Evolutionary conservation across 106 monocot genomes (phyloP), one percentile per base, ranked within the genome.

Genomic region (Ottelia alismoides): DNA sequence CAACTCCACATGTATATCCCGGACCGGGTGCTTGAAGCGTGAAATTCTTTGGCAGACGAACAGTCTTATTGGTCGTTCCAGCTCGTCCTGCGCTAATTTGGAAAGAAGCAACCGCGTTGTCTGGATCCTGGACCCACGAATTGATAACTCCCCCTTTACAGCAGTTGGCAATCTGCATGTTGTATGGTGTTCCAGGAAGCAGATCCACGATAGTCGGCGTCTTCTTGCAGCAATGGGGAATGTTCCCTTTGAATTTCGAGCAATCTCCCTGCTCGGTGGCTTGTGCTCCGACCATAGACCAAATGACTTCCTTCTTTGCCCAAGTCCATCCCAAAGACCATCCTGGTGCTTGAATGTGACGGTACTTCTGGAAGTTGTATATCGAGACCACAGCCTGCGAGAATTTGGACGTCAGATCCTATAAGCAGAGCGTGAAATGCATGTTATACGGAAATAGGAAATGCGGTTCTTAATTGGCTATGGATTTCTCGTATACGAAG

Each of bases 201-300:
- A 88, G 55, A 54, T 93, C 93, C 1, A 88, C 78, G 9, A 84
- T 59, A 0, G 72, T 64, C 2, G 93, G 93, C 0, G 21, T 62
- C 58, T 65, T 74, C 55, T 72, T 64, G 48, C 93, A 94, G 49
- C 77, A 71, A 24, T 94, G 88, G 0, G 88, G 93, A 1, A 72
- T 20, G 26, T 18, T 45, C 1, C n/a, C 51, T 5, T 73, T 70
- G 70, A 84, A 75, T 24, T 65, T 72, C 4, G 74, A 75, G 65
- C 88, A 94, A 66, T 94, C 72, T 6, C 93, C 93, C 25, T 88
- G 88, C 30, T 88, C 78, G 0, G 93, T 76, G 9, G 88, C 68
- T 57, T 94, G 87, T 0, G 84, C 88, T 0, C 88, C 88, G 2
- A 48, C 58, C 49, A 84, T 75, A 31, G 60, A 66, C 87, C 79